Percentiles rank a stretch among this genome's conserved stretches.
Conservation (phyloP, 345 rosid species). For the Psidium friedrichsthalianum region DNA sequence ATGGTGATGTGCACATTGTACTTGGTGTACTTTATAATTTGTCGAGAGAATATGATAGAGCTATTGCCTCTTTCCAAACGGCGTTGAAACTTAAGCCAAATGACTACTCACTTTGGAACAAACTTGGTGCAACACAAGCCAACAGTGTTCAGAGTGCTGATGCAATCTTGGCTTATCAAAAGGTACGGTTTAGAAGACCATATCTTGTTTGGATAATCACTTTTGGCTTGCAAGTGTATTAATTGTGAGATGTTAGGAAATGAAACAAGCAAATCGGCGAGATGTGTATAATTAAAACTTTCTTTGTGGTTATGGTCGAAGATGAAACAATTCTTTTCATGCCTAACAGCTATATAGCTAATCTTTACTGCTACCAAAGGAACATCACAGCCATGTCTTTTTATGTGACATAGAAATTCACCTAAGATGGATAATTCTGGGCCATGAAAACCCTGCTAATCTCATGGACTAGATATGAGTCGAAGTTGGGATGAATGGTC, state of each 20-base stretch:
- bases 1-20: slow-evolving; percentile 92
- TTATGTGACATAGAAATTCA: background rate
- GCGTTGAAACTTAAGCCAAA: slow-evolving; percentile 86
- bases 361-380: background rate
- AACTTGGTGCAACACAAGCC: slow-evolving; percentile 98
- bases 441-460: background rate
- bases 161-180: slow-evolving; percentile 96
- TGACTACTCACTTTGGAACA: slow-evolving; percentile 99
- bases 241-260: background rate
- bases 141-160: slow-evolving; percentile 98
- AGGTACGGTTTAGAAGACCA: slow-evolving; percentile 21
- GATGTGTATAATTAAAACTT: background rate
- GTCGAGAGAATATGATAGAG: slow-evolving; percentile 88
- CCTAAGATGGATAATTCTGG: background rate
- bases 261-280: background rate
- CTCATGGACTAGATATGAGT: background rate
- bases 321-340: background rate
- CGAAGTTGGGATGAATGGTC: background rate
- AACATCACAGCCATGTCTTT: background rate
- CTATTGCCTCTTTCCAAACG: slow-evolving; percentile 66
- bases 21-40: slow-evolving; percentile 90
- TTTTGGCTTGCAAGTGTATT: background rate
- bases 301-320: background rate
- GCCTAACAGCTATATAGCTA: background rate
- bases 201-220: background rate